A percentile compares a stretch with the other conserved stretches of the same genome.
Evolutionary conservation across 257 asterid species (phyloP).

Genomic region (Solanum peruvianum): DNA sequence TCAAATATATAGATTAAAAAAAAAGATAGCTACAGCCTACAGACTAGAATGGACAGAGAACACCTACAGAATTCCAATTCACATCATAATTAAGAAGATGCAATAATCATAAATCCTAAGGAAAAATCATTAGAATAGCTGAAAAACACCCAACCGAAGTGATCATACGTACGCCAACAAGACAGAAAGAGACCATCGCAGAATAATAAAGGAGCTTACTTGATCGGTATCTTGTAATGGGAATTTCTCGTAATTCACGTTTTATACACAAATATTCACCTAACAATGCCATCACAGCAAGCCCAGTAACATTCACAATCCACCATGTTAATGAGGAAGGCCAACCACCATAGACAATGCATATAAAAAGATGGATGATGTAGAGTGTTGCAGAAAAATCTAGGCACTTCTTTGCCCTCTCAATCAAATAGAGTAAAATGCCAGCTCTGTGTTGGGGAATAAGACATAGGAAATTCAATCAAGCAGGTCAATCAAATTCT

Average conservation of each 20-base stretch:
- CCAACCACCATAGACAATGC: slow-evolving; percentile 86
- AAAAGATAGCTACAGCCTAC: background rate
- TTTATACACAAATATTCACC: slow-evolving; percentile 78
- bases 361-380: slow-evolving; percentile 65
- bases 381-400: slow-evolving; percentile 85
- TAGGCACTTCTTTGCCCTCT: slow-evolving; percentile 91
- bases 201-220: slow-evolving; percentile 32
- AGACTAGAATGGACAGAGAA: background rate
- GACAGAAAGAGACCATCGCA: background rate
- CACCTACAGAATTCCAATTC: background rate
- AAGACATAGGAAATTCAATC: background rate
- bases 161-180: background rate
- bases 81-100: background rate
- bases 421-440: slow-evolving; percentile 52
- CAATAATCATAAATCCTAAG: background rate
- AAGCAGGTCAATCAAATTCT: slow-evolving; percentile 4
- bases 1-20: background rate
- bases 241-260: slow-evolving; percentile 69
- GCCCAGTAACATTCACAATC: slow-evolving; percentile 69
- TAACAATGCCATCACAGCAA: slow-evolving; percentile 70
- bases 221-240: slow-evolving; percentile 57
- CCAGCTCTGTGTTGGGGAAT: slow-evolving; percentile 56
- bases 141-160: background rate
- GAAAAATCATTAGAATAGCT: background rate
- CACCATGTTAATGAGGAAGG: slow-evolving; percentile 92